phyloP scores from a whole-genome alignment of 148 eudicot species.

The Bassia scoparia region DNA sequence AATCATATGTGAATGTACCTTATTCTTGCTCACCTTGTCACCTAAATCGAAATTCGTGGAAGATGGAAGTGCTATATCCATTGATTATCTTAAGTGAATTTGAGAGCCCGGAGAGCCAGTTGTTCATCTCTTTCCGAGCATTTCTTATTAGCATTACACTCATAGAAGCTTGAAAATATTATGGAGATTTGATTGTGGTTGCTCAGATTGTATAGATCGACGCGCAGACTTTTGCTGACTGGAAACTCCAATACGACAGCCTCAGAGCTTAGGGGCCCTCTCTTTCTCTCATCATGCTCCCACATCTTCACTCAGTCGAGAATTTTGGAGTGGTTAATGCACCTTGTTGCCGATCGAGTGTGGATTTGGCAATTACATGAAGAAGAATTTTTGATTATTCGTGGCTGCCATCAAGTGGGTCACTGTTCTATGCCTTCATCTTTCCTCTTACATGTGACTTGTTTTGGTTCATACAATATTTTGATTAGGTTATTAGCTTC shows the following conservation, averaged over 20 bases:
- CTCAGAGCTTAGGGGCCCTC: constrained; percentile 91
- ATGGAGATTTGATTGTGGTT: constrained; percentile 1
- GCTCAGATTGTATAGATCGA: constrained; percentile 58
- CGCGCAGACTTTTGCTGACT: constrained; percentile 82
- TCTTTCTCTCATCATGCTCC: constrained; percentile 92
- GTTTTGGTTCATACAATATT: constrained; percentile 18
- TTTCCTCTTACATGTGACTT: not conserved
- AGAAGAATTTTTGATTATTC: constrained; percentile 87
- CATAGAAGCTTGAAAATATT: constrained; percentile 11
- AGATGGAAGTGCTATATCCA: not conserved
- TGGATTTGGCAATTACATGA: constrained; percentile 85
- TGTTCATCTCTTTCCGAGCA: not conserved
- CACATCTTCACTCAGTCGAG: constrained; percentile 85
- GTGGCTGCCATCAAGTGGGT: constrained; percentile 88
- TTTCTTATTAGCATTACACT: not conserved
- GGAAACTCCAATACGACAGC: constrained; percentile 98
- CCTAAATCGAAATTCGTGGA: not conserved
- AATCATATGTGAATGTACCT: not conserved
- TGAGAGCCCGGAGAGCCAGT: not conserved
- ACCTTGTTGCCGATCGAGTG: constrained; percentile 88
- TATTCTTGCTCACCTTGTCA: not conserved
- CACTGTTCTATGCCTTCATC: constrained; percentile 8
- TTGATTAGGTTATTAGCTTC: constrained; percentile 81
- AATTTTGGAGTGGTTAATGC: constrained; percentile 99
- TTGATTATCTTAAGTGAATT: constrained; percentile 9